A percentile compares a stretch with the other conserved stretches of the same genome.
Evolutionary conservation across 2,329 filamentous ascomycete genomes (phyloP).

Genomic region (Fusarium domesticum): DNA sequence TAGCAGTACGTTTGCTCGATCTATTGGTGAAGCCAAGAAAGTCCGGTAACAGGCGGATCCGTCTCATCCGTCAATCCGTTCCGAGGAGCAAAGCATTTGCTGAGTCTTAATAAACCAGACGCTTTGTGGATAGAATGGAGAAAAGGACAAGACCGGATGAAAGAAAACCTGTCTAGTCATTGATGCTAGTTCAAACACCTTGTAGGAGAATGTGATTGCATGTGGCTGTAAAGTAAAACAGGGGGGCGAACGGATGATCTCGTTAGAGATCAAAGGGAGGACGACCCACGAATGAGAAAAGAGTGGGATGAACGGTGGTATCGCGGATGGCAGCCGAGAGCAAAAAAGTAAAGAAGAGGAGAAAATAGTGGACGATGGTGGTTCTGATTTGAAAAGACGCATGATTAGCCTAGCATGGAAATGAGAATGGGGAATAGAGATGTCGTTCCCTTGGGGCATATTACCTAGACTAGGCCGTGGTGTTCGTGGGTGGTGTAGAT

Average conservation of each 20-base stretch:
- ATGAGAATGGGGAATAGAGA: no score
- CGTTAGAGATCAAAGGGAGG: background rate
- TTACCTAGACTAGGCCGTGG: background rate
- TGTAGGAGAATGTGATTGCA: background rate
- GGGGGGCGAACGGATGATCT: no score
- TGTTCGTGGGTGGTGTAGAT: background rate
- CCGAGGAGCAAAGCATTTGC: background rate
- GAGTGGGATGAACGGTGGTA: background rate
- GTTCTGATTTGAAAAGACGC: background rate
- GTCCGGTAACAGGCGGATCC: constrained; percentile 4
- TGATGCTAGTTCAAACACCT: background rate
- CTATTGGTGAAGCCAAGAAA: no score
- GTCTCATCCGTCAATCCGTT: constrained; percentile 7
- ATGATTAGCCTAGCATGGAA: no score
- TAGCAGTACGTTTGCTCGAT: no score
- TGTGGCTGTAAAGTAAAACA: background rate
- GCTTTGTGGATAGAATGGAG: constrained; percentile 3
- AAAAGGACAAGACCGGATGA: background rate
- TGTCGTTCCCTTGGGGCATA: background rate
- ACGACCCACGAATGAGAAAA: background rate
- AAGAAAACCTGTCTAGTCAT: background rate
- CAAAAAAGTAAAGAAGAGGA: background rate
- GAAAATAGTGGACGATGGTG: background rate
- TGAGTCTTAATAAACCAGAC: constrained; percentile 1
- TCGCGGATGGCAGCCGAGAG: background rate